Base-by-base conservation (phyloP, 2,329 filamentous ascomycete genomes). In the Karstenula rhodostoma region DNA sequence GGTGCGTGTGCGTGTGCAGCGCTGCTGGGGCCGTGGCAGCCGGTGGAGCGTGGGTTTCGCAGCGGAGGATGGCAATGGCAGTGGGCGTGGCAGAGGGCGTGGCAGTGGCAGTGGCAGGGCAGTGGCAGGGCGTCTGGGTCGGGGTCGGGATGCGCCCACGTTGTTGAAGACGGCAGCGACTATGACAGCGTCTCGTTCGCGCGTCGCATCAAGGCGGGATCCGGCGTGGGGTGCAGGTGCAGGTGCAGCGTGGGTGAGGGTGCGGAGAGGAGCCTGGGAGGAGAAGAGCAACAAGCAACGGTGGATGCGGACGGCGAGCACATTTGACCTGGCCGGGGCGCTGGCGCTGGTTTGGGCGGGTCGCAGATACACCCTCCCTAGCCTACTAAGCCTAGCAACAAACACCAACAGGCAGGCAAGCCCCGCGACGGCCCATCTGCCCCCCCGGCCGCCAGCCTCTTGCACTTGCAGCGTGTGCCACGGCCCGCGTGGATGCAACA, bases 161-260 rank as follows among this genome's bases (percentile, higher is more conserved):
- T n/a, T n/a, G n/a, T n/a, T 70, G 69, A 73, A 71, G 58, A 57
- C 58, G 57, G n/a, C 47, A 12, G 42, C 17, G 42, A 32, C 56
- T 27, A 35, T 55, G 56, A 59, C 63, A 62, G 58, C 59, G 60
- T 60, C 64, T 63, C 62, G 65, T 63, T 56, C 61, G 67, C 58
- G 46, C 56, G 66, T 64, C 60, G 66, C 66, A 68, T 69, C 51
- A 58, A 64, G 62, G 65, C 66, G 67, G 66, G 70, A 40, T 40
- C 46, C 63, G 52, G 58, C 51, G 58, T 52, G 25, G 58, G 47
- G 43, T 54, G 44, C 15, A 55, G 48, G 43, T 55, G 44, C 25
- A 23, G n/a, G 42, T n/a, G 52, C 25, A 27, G 25, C 40, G 29
- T 22, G 53, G 25, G 19, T 23, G 29, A 32, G 6, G 22, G 40